These are phyloP conservation scores for Russula abietina DNA, from an alignment of 768 basidiomycete genomes.

Conservation along the genomic window DNA sequence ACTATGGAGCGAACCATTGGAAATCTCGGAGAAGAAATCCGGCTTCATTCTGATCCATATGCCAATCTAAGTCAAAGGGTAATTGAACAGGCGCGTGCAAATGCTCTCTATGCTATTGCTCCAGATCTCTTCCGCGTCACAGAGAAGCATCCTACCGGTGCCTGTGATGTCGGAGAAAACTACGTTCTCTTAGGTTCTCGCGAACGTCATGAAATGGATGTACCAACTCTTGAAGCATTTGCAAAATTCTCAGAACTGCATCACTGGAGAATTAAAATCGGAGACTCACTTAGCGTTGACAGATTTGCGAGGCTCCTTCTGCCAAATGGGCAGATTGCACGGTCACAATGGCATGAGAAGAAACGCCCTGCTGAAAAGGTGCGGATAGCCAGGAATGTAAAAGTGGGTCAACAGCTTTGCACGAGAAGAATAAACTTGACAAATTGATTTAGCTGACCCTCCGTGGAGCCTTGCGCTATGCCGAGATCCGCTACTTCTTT, in stretches of 20 bases:
- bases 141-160: neutral
- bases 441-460: neutral
- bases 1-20: neutral
- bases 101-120: neutral
- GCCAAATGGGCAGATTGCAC: neutral
- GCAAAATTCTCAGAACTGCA: neutral
- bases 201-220: neutral
- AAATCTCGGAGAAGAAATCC: neutral
- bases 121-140: neutral
- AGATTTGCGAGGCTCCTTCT: neutral
- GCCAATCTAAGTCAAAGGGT: neutral
- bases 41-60: neutral
- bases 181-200: neutral
- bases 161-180: neutral
- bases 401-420: neutral
- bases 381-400: neutral
- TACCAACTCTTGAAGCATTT: neutral
- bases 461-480: neutral
- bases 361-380: neutral
- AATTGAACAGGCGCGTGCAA: neutral
- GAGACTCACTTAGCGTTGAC: neutral
- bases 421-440: neutral
- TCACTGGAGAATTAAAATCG: neutral
- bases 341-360: neutral
- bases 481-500: neutral